A percentile compares a stretch with the other conserved stretches of the same genome.
phyloP scores from a whole-genome alignment of 768 basidiomycete species.

The Phaeolepiota aurea region DNA sequence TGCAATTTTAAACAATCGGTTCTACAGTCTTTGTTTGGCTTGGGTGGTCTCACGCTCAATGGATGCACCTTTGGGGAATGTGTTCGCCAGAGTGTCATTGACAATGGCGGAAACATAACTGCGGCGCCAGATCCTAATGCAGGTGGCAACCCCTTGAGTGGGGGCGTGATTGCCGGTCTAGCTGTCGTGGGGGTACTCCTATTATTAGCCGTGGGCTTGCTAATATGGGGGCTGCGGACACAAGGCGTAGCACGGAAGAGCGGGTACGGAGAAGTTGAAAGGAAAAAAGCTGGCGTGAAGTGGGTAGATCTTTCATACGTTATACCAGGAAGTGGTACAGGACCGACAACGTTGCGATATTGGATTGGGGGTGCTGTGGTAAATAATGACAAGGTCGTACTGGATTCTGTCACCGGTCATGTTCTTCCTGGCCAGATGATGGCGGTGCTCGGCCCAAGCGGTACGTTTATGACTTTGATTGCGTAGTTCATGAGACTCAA shows the following conservation, averaged over 20 bases:
- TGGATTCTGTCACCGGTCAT: slow-evolving; percentile 62
- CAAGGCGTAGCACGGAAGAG: slow-evolving; percentile 56
- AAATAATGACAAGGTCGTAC: slow-evolving; percentile 51
- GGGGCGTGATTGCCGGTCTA: slow-evolving; percentile 87
- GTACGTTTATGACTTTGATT: slow-evolving; percentile 27
- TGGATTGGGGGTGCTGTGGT: slow-evolving; percentile 10
- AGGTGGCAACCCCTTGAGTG: slow-evolving; percentile 46
- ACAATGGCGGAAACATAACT: slow-evolving; percentile 34
- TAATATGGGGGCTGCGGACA: slow-evolving; percentile 51
- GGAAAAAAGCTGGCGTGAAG: slow-evolving; percentile 50
- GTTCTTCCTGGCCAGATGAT: slow-evolving; percentile 80
- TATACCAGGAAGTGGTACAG: slow-evolving; percentile 26
- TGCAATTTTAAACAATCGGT: slow-evolving; percentile 74
- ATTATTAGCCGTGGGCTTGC: slow-evolving; percentile 43
- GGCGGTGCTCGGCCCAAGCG: slow-evolving; percentile 89
- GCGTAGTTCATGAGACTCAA: background rate
- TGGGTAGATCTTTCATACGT: slow-evolving; percentile 68
- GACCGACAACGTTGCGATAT: slow-evolving; percentile 6
- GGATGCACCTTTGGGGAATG: slow-evolving; percentile 87
- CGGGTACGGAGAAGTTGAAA: slow-evolving; percentile 26
- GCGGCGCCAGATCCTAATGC: slow-evolving; percentile 16
- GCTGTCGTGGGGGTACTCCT: slow-evolving; percentile 73
- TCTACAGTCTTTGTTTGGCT: slow-evolving; percentile 66
- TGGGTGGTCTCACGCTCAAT: slow-evolving; percentile 58
- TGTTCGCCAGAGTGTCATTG: slow-evolving; percentile 72